Evolutionary conservation across 2,329 filamentous ascomycete genomes (phyloP), one percentile per base, ranked within the genome.

Genomic region (Aphanoascus verrucosus): DNA sequence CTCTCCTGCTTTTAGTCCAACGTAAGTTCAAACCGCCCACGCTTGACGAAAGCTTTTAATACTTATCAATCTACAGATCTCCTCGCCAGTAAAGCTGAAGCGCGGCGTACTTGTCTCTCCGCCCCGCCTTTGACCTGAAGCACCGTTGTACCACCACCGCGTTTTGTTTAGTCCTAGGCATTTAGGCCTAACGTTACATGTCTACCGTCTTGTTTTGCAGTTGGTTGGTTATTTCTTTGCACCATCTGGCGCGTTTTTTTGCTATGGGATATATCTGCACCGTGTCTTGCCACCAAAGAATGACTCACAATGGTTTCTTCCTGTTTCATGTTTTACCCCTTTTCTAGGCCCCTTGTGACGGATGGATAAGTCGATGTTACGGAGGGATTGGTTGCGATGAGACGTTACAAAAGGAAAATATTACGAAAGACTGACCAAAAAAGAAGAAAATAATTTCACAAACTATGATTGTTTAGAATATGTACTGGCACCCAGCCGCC

Each of bases 1-100:
- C 49, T 72, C 70, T 43, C 70, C 70, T 55, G 66, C 67, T 51
- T 72, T 68, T 56, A 72, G 68, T 54, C 69, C 69, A 58, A 68
- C 69, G 69, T 72, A 63, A 65, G 69, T 67, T 43, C 4, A 23
- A 6, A 23, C 14, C 12, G 32, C 12, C 14, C 23, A 28, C 23
- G 20, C 7, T 12, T 14, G n/a, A 43, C 15, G 35, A 35, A 15
- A 54, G 28, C 17, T 14, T 43, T 23, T 20, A 15, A 8, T 42
- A 45, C 41, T 52, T 11, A 46, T 41, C 5, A 15, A 15, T 52
- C 23, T 23, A 37, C 43, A 72, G 69, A 58, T 72, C 70, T 53
- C 69, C 70, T 23, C 69, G 69, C 55, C 69, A 72, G 62, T 71
- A 63, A 67, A 63, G 38, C 40, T 20, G 46, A 45, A 46, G 47